Conservation (phyloP, 139 green algal species). For the Desmodesmus armatus region DNA sequence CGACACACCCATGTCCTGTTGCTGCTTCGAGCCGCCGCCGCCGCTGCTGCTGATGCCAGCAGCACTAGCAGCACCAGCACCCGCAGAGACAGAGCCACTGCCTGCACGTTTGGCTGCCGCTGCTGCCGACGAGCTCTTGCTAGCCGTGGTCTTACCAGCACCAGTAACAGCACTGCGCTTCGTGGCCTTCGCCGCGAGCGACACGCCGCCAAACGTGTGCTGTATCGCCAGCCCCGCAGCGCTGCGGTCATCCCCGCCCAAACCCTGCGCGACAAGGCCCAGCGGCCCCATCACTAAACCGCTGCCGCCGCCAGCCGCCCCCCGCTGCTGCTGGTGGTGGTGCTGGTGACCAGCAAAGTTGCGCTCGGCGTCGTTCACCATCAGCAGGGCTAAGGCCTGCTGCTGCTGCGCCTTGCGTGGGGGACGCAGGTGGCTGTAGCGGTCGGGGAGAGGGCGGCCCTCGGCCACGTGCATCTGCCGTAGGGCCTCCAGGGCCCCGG, state of each 20-base stretch:
- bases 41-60: not conserved
- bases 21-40: not conserved
- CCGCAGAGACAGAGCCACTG: no score
- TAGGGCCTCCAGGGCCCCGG: slow-evolving; percentile 27
- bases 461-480: slow-evolving; percentile 29
- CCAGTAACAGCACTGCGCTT: not conserved
- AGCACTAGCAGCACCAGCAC: not conserved
- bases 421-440: slow-evolving; percentile 16
- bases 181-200: not conserved
- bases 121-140: not conserved
- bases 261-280: not conserved
- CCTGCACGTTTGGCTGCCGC: no score
- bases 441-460: not conserved
- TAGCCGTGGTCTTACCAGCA: not conserved
- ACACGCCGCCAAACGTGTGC: not conserved
- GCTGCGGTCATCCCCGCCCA: not conserved
- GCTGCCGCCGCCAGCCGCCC: not conserved
- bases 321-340: slow-evolving; percentile 6
- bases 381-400: not conserved
- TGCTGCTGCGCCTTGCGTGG: not conserved
- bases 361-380: not conserved
- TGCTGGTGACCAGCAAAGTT: not conserved
- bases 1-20: slow-evolving; percentile 8
- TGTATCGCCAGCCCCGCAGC: not conserved
- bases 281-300: not conserved